Base-by-base conservation (phyloP, 371 early-diverging fungal species). In the Chytridium lagenaria region DNA sequence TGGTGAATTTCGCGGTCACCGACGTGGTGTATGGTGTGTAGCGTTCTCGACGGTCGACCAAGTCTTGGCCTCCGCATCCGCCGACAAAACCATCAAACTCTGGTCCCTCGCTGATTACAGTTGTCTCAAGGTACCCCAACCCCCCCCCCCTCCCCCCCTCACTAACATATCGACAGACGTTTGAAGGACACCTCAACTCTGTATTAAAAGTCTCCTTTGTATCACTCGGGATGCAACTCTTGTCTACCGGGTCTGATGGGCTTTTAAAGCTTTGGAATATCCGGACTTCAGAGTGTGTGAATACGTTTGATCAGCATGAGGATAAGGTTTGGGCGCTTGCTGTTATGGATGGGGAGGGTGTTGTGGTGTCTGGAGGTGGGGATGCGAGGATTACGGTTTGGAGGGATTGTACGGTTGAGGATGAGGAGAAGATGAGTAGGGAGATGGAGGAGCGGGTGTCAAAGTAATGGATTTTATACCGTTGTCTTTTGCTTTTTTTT, bases 161-260 rank as follows among this genome's bases (percentile, higher is more conserved):
- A 30, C 2, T 28, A 34, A 33, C 37, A 23, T 50, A 36, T 52
- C 5, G 2, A 10, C 50, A 90, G 85, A 97, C 98, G 0, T 93
- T 98, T 77, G 98, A 98, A 75, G 97, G 99, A 0, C 98, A 98
- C 76, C 91, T 94, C 30, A 96, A 95, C 82, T 93, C 96, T 23
- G 96, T 96, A 1, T 86, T 98, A 44, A 86, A 90, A 59, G 89
- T 93, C 0, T 86, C 85, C 34, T 98, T 97, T 73, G 73, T 97
- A 70, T 90, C 95, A 0, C 85, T 88, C 10, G 99, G 99, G 31
- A 86, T 90, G 75, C 98, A 98, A 77, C 78, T 98, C 34, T 79
- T 94, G 16, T 93, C 94, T 15, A 84, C 89, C 61, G 96, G 95
- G 2, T 93, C 95, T 0, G 98, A 98, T 75, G 97, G 97, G 12